Evolutionary conservation across 140 eudicot species (phyloP), one percentile per base, ranked within the genome.

Genomic region (Anethum foeniculum): DNA sequence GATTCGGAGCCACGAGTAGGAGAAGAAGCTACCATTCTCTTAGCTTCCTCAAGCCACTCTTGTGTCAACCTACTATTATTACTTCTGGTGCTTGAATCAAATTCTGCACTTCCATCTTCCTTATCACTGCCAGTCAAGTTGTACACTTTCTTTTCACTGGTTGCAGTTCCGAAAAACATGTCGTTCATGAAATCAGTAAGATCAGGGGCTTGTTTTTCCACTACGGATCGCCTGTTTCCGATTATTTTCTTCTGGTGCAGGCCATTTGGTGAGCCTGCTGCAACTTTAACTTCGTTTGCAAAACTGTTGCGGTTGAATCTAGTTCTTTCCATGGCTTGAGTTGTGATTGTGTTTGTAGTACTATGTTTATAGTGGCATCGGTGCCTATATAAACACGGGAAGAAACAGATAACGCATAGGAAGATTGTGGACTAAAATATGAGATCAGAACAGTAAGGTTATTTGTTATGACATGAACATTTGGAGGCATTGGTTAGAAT

Each of bases 171-270:
- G 78, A 87, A 90, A 71, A 92, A 92, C 92, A 92, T 87, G 82
- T 92, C 96, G 32, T 92, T 92, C 96, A 92, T 90, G 64, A 92
- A 90, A 89, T 92, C 97, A 6, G 97, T 89, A 1, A 92, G 85
- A 88, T 92, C 97, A 1, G 97, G 97, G 39, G 77, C 88, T 30
- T 83, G 85, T 28, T 83, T 79, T 21, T 81, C 85, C 68, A 80
- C 51, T 8, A 28, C 85, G 28, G 87, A 80, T 25, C 84, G 85
- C 54, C 87, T 84, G 16, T 58, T 88, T 48, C 87, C 87, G 1
- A 68, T 86, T 19, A 81, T 41, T 48, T 82, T 85, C 83, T 77
- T 90, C 0, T 44, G 49, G 43, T 85, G 95, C 39, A 90, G 82
- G 56, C 21, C 75, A 3, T 47, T 19, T 1, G 74, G 13, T 32